These are phyloP conservation scores for Saccharomycopsis babjevae DNA, from an alignment of 805 yeast genomes.

Conservation along the genomic window DNA sequence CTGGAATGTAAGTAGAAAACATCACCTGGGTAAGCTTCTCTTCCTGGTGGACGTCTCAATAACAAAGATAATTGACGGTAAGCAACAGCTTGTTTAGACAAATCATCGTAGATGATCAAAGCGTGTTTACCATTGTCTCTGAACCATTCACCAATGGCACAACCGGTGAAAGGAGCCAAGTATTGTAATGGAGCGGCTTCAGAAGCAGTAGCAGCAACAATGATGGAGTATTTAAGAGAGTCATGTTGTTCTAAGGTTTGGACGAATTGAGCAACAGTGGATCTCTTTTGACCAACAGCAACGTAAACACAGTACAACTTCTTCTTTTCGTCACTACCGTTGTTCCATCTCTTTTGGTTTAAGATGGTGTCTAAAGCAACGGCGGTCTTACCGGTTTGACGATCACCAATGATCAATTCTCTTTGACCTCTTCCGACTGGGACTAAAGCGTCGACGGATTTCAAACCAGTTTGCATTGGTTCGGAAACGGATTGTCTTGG, in stretches of 20 bases:
- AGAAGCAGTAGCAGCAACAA: slow-evolving; percentile 99
- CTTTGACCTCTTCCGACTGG: slow-evolving; percentile 99
- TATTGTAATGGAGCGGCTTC: slow-evolving; percentile 99
- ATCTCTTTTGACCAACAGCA: slow-evolving; percentile 99
- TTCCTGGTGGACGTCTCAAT: slow-evolving; percentile 95
- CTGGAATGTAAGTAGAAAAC: slow-evolving; percentile 93
- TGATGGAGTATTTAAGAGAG: slow-evolving; percentile 93
- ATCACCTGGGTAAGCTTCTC: slow-evolving; percentile 97
- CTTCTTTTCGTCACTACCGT: slow-evolving; percentile 89
- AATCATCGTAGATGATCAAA: slow-evolving; percentile 92
- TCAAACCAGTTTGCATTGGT: slow-evolving; percentile 99
- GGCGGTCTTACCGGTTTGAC: slow-evolving; percentile 99
- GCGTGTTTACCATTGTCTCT: slow-evolving; percentile 99
- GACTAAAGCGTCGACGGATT: slow-evolving; percentile 97
- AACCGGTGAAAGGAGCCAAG: slow-evolving; percentile 99
- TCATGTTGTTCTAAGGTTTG: slow-evolving; percentile 98
- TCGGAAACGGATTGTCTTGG: slow-evolving; percentile 98
- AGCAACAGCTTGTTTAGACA: slow-evolving; percentile 99
- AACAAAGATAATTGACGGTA: slow-evolving; percentile 98
- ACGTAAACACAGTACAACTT: slow-evolving; percentile 99
- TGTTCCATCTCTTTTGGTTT: slow-evolving; percentile 99
- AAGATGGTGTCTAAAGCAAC: slow-evolving; percentile 97
- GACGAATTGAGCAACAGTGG: slow-evolving; percentile 98
- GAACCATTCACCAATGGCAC: slow-evolving; percentile 99
- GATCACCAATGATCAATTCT: slow-evolving; percentile 99